Percentiles rank a stretch among this genome's conserved stretches.
These are phyloP conservation scores for Colletotrichum ledebouriae DNA, from an alignment of 2,329 filamentous ascomycete species.

Conservation along the genomic window DNA sequence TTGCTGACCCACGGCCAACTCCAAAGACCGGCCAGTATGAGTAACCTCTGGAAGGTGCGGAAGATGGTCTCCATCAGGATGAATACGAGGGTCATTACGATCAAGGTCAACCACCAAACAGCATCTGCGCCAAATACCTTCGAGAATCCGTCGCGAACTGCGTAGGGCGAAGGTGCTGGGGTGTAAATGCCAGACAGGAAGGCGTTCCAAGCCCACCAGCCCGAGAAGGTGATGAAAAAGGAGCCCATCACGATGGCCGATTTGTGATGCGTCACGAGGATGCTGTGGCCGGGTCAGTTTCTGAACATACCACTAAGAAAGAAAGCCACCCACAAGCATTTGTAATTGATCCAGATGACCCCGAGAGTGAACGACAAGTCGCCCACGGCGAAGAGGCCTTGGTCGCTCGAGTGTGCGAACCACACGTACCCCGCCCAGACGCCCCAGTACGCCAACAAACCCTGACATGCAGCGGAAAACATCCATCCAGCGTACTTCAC, in stretches of 20 bases:
- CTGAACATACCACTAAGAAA: too few relatives aligned
- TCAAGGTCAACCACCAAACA: slow-evolving; percentile 80
- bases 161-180: slow-evolving; percentile 66
- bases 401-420: slow-evolving; percentile 70
- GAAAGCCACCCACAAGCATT: slow-evolving; percentile 74
- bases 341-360: slow-evolving; percentile 80
- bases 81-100: slow-evolving; percentile 72
- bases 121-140: slow-evolving; percentile 75
- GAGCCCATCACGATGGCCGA: slow-evolving; percentile 71
- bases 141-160: slow-evolving; percentile 76
- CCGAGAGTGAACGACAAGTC: slow-evolving; percentile 78
- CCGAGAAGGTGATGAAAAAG: slow-evolving; percentile 71
- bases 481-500: slow-evolving; percentile 83
- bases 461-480: slow-evolving; percentile 78
- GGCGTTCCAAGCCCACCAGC: slow-evolving; percentile 81
- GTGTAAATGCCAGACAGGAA: slow-evolving; percentile 76
- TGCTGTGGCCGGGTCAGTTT: slow-evolving; percentile 56
- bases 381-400: slow-evolving; percentile 80
- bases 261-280: slow-evolving; percentile 84
- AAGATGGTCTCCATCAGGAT: slow-evolving; percentile 76
- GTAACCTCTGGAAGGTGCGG: slow-evolving; percentile 60
- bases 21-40: slow-evolving; percentile 63
- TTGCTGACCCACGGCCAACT: slow-evolving; percentile 58
- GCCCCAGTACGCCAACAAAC: slow-evolving; percentile 80
- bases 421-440: slow-evolving; percentile 65